Percentiles rank a stretch among this genome's conserved stretches.
Evolutionary conservation across 352 stramenopile species (phyloP).

Genomic region (Phytophthora niederhauseri): DNA sequence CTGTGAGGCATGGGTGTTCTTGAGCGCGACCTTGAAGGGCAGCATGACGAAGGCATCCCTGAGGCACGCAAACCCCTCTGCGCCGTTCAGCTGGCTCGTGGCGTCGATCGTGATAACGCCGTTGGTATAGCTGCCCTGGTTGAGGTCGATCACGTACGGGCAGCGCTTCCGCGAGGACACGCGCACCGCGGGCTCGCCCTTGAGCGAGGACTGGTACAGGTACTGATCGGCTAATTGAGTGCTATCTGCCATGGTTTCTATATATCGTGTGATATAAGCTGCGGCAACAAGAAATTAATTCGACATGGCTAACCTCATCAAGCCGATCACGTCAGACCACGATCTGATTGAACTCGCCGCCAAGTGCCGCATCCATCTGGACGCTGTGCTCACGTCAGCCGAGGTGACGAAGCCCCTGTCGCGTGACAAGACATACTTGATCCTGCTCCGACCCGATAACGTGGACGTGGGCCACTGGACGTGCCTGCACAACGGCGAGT

Average conservation of each 20-base stretch:
- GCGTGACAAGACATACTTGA: constrained; percentile 3
- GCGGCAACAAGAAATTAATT: constrained; percentile 6
- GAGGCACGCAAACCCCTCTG: background rate
- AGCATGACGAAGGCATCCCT: background rate
- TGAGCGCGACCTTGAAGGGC: background rate
- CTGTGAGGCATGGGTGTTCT: background rate
- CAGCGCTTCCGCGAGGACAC: background rate
- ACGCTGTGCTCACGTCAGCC: background rate
- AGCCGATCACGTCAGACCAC: constrained; percentile 2
- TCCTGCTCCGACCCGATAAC: constrained; percentile 1
- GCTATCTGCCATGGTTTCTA: no score
- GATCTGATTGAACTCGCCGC: background rate
- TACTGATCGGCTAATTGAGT: constrained; percentile 3
- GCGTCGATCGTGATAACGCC: constrained; percentile 1
- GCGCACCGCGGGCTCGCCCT: background rate
- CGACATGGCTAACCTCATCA: background rate
- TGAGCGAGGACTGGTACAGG: background rate
- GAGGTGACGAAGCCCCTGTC: background rate
- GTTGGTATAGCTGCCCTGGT: background rate
- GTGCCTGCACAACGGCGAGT: background rate
- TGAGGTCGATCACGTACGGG: background rate
- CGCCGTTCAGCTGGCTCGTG: background rate
- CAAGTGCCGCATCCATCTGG: background rate
- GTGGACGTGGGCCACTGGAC: constrained; percentile 9
- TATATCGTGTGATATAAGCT: no score